Percentiles rank a stretch among this genome's conserved stretches.
Evolutionary conservation across 106 monocot genomes (phyloP).

Genomic region (Platanthera zijinensis): DNA sequence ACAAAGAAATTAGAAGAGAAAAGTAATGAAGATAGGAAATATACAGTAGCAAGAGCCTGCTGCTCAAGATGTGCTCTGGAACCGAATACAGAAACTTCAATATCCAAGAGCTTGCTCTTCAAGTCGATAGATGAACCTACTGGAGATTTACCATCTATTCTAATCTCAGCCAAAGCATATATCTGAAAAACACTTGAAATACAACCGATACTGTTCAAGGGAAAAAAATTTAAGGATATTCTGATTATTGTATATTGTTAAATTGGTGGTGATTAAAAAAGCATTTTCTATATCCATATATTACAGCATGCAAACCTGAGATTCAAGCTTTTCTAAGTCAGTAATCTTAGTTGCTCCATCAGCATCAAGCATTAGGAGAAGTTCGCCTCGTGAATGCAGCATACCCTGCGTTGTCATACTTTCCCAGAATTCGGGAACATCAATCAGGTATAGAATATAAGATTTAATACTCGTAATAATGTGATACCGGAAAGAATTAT

Average conservation of each 20-base stretch:
- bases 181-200: slow-evolving; percentile 30
- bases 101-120: slow-evolving; percentile 39
- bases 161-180: slow-evolving; percentile 28
- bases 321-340: slow-evolving; percentile 92
- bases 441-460: slow-evolving; percentile 9
- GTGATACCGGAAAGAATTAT: not conserved
- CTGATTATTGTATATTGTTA: not conserved
- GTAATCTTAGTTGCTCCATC: slow-evolving; percentile 97
- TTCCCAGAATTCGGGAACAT: slow-evolving; percentile 28
- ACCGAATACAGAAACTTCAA: slow-evolving; percentile 77
- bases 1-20: not conserved
- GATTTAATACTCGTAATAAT: not conserved
- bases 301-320: slow-evolving; percentile 36
- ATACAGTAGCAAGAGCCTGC: slow-evolving; percentile 86
- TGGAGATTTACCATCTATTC: slow-evolving; percentile 24
- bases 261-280: not conserved
- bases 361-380: slow-evolving; percentile 98
- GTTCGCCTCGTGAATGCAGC: slow-evolving; percentile 91
- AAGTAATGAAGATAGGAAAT: slow-evolving; percentile 2
- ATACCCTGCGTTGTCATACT: slow-evolving; percentile 73
- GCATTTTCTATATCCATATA: not conserved
- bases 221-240: not conserved
- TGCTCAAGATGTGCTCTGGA: slow-evolving; percentile 98
- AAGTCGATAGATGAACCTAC: not conserved
- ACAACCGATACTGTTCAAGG: not conserved